Percentiles rank a stretch among this genome's conserved stretches.
These are phyloP conservation scores for Vitis hybrid DNA, from an alignment of 177 flowering plant genomes.

Conservation along the genomic window DNA sequence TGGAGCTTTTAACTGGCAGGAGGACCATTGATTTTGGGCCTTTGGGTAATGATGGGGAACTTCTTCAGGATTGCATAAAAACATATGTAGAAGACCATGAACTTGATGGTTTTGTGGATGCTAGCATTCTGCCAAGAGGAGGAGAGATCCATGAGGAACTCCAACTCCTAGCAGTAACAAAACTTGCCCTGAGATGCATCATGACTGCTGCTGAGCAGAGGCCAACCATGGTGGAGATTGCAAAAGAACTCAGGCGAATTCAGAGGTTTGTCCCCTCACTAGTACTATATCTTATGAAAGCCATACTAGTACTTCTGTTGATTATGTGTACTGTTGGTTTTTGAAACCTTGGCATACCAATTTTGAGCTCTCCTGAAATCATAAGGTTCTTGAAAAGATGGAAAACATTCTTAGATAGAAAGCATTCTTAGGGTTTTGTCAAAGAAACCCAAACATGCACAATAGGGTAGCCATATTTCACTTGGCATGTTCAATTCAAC, in stretches of 20 bases:
- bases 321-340: too few relatives aligned
- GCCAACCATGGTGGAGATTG: conserved; percentile 12
- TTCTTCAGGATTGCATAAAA: background rate
- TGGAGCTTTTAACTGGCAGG: conserved; percentile 16
- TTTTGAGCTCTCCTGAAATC: too few relatives aligned
- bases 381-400: too few relatives aligned
- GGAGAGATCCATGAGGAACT: conserved; percentile 1
- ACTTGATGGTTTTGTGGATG: conserved; percentile 8
- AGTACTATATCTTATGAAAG: too few relatives aligned
- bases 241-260: conserved; percentile 16
- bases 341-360: too few relatives aligned
- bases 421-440: too few relatives aligned
- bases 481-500: too few relatives aligned
- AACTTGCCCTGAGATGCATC: conserved; percentile 17
- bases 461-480: too few relatives aligned
- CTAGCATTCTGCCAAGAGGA: background rate
- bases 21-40: background rate
- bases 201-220: background rate
- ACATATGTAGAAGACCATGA: background rate
- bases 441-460: too few relatives aligned
- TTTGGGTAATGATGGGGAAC: background rate
- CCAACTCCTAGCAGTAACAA: conserved; percentile 8
- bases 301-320: too few relatives aligned
- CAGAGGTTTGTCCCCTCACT: too few relatives aligned
- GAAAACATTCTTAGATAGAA: too few relatives aligned